Conservation (phyloP, 208 protist genomes). For the Blechomonas ayalai region DNA sequence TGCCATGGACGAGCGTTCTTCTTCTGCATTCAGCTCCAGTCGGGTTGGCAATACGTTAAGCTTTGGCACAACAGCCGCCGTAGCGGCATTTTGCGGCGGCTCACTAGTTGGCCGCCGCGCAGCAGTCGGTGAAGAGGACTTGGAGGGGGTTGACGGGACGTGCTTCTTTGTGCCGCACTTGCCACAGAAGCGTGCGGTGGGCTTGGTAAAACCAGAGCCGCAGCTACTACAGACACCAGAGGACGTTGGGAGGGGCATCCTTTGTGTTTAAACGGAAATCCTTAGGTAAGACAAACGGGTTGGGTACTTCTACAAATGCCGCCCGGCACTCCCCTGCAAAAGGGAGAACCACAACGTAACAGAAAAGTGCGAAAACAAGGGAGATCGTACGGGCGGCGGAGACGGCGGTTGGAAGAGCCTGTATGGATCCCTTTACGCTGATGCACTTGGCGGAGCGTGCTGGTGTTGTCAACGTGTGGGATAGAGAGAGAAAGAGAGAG, state of each 20-base stretch:
- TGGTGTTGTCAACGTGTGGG: no score
- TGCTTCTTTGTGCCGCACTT: slow-evolving; percentile 67
- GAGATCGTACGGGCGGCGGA: no score
- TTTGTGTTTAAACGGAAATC: no score
- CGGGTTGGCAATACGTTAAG: no score
- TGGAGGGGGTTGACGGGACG: not conserved
- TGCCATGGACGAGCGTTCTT: no score
- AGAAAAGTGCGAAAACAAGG: not conserved
- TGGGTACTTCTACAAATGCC: not conserved
- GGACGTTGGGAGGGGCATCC: no score
- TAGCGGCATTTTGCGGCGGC: not conserved
- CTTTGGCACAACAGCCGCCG: not conserved
- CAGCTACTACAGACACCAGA: slow-evolving; percentile 56
- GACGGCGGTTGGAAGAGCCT: no score
- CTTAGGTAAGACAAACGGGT: no score
- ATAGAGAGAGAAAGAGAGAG: slow-evolving; percentile 3
- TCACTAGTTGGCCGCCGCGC: slow-evolving; percentile 1
- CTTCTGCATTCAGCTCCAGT: no score
- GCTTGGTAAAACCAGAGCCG: slow-evolving; percentile 53
- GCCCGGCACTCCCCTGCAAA: not conserved
- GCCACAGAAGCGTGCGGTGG: slow-evolving; percentile 74
- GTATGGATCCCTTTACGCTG: no score
- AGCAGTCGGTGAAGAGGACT: not conserved
- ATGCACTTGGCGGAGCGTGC: no score
- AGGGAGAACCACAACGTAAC: not conserved